A percentile compares a stretch with the other conserved stretches of the same genome.
phyloP scores from a whole-genome alignment of 2,329 filamentous ascomycete genomes.

The Monosporascus sp. region DNA sequence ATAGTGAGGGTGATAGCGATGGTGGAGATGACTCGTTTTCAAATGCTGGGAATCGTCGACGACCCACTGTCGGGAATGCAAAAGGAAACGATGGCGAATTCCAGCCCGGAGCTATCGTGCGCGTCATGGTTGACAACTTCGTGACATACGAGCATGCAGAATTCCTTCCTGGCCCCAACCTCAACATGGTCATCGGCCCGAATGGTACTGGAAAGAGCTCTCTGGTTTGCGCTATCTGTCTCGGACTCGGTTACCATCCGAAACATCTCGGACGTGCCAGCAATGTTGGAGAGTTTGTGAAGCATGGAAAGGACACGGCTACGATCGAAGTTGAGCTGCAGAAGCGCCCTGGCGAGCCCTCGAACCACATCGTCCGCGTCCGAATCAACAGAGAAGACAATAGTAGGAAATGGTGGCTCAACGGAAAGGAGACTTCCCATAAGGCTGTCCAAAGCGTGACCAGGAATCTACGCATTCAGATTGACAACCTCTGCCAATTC shows the following conservation, averaged over 20 bases:
- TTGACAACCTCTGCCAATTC: conserved; percentile 97
- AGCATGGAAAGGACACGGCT: conserved; percentile 74
- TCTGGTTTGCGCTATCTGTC: conserved; percentile 90
- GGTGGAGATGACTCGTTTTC: background rate
- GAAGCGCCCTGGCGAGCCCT: conserved; percentile 48
- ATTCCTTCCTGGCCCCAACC: conserved; percentile 81
- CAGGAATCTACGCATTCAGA: conserved; percentile 75
- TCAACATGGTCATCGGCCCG: conserved; percentile 99
- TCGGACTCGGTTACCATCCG: conserved; percentile 81
- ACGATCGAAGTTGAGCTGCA: conserved; percentile 88
- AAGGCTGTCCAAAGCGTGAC: conserved; percentile 64
- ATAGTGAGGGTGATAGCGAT: conserved; percentile 4
- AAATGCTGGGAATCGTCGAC: background rate
- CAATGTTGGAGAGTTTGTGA: conserved; percentile 84
- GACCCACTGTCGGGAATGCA: background rate
- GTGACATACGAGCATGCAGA: conserved; percentile 92
- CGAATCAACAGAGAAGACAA: conserved; percentile 79
- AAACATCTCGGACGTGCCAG: conserved; percentile 81
- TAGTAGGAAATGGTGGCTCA: conserved; percentile 70
- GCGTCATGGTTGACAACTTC: conserved; percentile 82
- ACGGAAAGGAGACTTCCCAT: conserved; percentile 57
- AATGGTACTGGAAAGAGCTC: conserved; percentile 98
- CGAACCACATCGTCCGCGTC: conserved; percentile 70
- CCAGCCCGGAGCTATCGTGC: conserved; percentile 79
- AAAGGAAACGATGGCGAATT: conserved; percentile 27